Evolutionary conservation across 352 stramenopile genomes (phyloP).

Genomic region (Globisporangium okanoganense): DNA sequence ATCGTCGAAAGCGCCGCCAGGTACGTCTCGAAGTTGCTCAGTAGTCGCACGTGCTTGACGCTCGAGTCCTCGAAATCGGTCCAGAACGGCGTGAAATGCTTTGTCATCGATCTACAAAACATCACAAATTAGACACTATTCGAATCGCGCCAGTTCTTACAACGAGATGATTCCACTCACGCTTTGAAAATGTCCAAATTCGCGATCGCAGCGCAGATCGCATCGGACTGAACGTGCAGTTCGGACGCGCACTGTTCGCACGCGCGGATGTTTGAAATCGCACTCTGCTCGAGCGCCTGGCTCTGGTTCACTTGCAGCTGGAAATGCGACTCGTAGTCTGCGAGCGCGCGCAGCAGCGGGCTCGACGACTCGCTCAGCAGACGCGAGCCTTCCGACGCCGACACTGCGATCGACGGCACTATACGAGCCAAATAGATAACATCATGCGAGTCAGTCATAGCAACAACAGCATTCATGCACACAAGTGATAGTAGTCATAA

Average conservation of each 20-base stretch:
- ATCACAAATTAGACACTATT: background rate
- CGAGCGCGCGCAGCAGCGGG: conserved; percentile 71
- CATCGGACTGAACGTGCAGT: conserved; percentile 62
- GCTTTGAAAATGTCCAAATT: conserved; percentile 81
- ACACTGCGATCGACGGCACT: conserved; percentile 54
- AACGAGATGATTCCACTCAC: conserved; percentile 4
- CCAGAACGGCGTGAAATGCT: conserved; percentile 83
- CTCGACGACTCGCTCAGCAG: conserved; percentile 76
- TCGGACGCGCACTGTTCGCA: conserved; percentile 52
- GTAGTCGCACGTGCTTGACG: conserved; percentile 49
- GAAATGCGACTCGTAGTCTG: conserved; percentile 82
- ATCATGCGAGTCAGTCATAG: background rate
- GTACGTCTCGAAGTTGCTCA: conserved; percentile 72
- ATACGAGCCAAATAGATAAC: conserved; percentile 5
- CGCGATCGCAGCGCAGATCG: conserved; percentile 66
- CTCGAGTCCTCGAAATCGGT: conserved; percentile 59
- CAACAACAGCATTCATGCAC: background rate
- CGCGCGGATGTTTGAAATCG: conserved; percentile 44
- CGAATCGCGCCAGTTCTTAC: background rate
- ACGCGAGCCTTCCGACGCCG: conserved; percentile 60
- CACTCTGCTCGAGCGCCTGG: conserved; percentile 49
- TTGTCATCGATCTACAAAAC: conserved; percentile 54
- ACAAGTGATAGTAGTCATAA: too few species aligned
- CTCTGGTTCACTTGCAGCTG: conserved; percentile 72
- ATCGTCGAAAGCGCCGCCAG: conserved; percentile 52